These are phyloP conservation scores for Podaxis sp. DNA, from an alignment of 768 basidiomycete genomes.

Conservation along the genomic window DNA sequence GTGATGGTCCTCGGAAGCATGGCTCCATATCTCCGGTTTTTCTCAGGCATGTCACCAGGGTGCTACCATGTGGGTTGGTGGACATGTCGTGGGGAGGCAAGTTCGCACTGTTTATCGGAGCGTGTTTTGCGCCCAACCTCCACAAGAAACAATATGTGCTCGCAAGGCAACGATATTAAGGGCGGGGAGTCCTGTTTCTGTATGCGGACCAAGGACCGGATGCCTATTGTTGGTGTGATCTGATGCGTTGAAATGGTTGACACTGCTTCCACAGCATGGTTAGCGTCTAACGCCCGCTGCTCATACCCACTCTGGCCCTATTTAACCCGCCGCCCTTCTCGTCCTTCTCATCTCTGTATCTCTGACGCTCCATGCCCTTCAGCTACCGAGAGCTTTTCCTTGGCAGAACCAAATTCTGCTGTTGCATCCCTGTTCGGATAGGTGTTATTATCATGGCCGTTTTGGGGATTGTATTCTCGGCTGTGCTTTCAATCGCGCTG, in stretches of 20 bases:
- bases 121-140: background rate
- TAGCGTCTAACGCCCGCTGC: background rate
- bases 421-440: slow-evolving; percentile 56
- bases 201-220: background rate
- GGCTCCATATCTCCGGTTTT: background rate
- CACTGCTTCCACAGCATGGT: slow-evolving; percentile 7
- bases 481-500: slow-evolving; percentile 44
- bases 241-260: background rate
- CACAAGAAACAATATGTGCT: too few relatives aligned
- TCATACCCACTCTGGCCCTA: background rate
- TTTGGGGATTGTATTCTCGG: slow-evolving; percentile 50
- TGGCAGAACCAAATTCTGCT: slow-evolving; percentile 54
- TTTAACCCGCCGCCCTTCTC: background rate
- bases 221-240: background rate
- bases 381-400: slow-evolving; percentile 42
- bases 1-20: background rate
- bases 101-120: background rate
- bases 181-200: background rate
- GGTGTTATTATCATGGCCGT: slow-evolving; percentile 55
- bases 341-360: background rate
- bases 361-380: slow-evolving; percentile 30
- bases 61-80: background rate
- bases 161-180: background rate
- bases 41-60: background rate
- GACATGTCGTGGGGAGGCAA: too few relatives aligned